Conservation (phyloP, 2,329 filamentous ascomycete genomes). For the Zymoseptoria brevis region DNA sequence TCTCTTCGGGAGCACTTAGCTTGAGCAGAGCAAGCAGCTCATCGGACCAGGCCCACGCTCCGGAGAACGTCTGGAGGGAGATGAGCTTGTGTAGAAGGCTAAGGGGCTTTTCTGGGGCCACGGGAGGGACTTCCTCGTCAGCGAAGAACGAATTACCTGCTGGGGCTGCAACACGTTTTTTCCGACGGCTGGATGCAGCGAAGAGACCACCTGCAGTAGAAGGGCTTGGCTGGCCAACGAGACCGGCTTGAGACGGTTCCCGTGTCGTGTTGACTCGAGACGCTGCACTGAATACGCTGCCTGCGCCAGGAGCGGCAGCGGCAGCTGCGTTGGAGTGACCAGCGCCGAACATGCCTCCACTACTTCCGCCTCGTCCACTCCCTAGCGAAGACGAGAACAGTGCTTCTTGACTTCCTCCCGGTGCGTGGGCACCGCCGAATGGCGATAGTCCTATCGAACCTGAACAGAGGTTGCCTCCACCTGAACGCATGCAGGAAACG, state of each 20-base stretch:
- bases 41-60: slow-evolving; percentile 41
- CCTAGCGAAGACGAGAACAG: not conserved
- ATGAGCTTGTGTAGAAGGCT: slow-evolving; percentile 41
- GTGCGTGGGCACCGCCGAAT: no score
- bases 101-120: no score
- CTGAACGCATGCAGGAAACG: no score
- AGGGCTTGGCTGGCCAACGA: not conserved
- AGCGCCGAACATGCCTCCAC: not conserved
- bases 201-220: not conserved
- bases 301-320: no score
- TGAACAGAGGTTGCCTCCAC: not conserved
- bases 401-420: not conserved
- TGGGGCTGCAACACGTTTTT: not conserved
- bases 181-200: not conserved
- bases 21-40: slow-evolving; percentile 21
- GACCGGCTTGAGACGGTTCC: not conserved
- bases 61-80: slow-evolving; percentile 48
- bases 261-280: not conserved
- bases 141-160: not conserved
- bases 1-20: slow-evolving; percentile 1
- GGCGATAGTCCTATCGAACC: not conserved
- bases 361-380: not conserved
- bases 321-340: not conserved
- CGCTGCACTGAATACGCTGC: no score
- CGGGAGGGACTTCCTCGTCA: not conserved